Base-by-base conservation (phyloP, 164 flowering plant species). In the Piper longum region DNA sequence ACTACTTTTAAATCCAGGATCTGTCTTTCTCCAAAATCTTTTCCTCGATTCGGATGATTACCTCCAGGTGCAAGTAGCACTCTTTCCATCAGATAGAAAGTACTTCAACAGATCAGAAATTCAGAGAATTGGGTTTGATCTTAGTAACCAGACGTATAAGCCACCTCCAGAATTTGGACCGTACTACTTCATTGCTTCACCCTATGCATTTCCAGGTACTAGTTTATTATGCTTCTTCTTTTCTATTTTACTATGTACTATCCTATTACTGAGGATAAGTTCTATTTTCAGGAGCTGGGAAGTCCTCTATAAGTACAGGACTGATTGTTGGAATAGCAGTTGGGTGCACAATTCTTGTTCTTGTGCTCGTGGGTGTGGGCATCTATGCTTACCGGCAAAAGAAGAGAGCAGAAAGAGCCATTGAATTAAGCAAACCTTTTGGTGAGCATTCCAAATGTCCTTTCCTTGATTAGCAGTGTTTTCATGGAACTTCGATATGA, bases 381-480 rank as follows among this genome's bases (percentile, higher is more conserved):
- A 54, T 81, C 51, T 87, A 85, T 71, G 95, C 88, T n/a, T 5
- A 82, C 62, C 62, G 76, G 65, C 95, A 87, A 64, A 87, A 81
- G 81, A 82, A 78, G 61, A 83, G 95, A 4, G 95, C 90, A 57
- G 90, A 85, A 66, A 78, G 66, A 71, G 95, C 95, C 14, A 80
- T 80, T 62, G 83, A 72, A 62, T 48, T 78, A 54, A 87, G 85
- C 61, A 78, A 66, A 66, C 90, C 95, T 66, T 87, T 87, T 59
- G 88, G 90, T 87, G 78, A 78, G 36, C 19, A 48, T 62, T 56
- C 51, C 13, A 36, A 41, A 39, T n/a, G 17, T 44, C 26, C 13
- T 36, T 5, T 43, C 54, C 54, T 11, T 39, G n/a, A 54, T 26
- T 4, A 18, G 18, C n/a, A 7, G 51, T 18, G 42, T 16, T 41